Evolutionary conservation across 805 yeast species (phyloP).

Genomic region (Cephaloascus fragrans): DNA sequence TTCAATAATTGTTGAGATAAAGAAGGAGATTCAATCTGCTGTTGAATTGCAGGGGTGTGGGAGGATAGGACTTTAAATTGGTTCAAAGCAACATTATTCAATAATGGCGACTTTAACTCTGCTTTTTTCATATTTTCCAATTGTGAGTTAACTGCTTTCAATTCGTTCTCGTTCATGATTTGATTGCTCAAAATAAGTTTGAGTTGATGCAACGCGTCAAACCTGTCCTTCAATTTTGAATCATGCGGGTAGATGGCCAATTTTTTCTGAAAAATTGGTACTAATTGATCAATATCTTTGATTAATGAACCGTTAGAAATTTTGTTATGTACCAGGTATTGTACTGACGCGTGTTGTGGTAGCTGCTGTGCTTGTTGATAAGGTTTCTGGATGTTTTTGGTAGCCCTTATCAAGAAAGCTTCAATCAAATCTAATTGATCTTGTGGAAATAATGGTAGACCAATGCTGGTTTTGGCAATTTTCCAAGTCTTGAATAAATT

Average conservation of each 20-base stretch:
- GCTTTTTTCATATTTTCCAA: conserved; percentile 26
- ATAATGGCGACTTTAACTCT: conserved; percentile 6
- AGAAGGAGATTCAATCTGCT: neutral
- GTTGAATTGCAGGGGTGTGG: neutral
- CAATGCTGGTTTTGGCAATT: conserved; percentile 49
- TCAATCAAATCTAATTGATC: conserved; percentile 68
- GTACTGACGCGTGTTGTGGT: neutral
- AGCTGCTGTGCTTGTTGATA: conserved; percentile 2
- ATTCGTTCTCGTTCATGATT: conserved; percentile 20
- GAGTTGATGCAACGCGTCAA: conserved; percentile 34
- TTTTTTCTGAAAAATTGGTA: conserved; percentile 32
- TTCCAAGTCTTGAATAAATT: conserved; percentile 88
- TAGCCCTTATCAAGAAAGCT: conserved; percentile 54
- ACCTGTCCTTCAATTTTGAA: conserved; percentile 30
- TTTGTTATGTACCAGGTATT: neutral
- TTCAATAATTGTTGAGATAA: conserved; percentile 2
- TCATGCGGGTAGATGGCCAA: conserved; percentile 22
- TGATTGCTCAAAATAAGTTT: conserved; percentile 27
- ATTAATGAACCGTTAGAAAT: conserved; percentile 8
- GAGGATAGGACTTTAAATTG: no score
- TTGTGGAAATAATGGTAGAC: conserved; percentile 60
- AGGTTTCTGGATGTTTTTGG: conserved; percentile 24
- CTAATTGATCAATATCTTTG: conserved; percentile 21
- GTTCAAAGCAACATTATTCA: neutral
- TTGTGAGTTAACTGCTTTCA: conserved; percentile 26